Conservation (phyloP, 176 grass and related monocot genomes). For the Ananas comosus region DNA sequence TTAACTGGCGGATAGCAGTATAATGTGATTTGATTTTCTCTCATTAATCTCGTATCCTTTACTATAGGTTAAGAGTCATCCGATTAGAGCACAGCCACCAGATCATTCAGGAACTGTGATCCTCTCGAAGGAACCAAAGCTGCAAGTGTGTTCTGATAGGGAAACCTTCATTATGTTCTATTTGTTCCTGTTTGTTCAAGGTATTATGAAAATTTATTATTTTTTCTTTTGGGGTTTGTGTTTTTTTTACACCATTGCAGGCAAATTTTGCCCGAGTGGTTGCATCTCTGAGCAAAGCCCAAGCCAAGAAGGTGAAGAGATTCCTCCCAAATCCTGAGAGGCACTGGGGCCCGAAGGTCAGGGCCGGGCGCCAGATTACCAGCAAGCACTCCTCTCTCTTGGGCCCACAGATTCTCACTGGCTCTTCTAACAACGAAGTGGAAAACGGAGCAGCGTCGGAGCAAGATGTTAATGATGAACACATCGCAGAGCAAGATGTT, state of each 20-base stretch:
- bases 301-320: constrained; percentile 67
- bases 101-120: constrained; percentile 57
- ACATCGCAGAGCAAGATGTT: constrained; percentile 27
- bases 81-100: constrained; percentile 61
- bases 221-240: background rate
- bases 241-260: constrained; percentile 18
- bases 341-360: constrained; percentile 87
- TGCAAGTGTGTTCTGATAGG: constrained; percentile 47
- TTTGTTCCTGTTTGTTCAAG: background rate
- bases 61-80: constrained; percentile 82
- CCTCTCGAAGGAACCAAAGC: constrained; percentile 53
- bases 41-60: background rate
- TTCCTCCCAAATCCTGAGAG: constrained; percentile 91
- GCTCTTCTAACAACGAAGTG: constrained; percentile 26
- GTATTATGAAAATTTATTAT: background rate
- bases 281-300: constrained; percentile 71
- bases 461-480: constrained; percentile 19
- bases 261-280: constrained; percentile 75
- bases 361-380: constrained; percentile 76
- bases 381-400: constrained; percentile 75
- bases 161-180: background rate
- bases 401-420: constrained; percentile 40
- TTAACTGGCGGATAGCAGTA: background rate
- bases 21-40: background rate
- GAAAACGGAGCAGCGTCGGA: constrained; percentile 18